Conservation (phyloP, 1,284 basidiomycete genomes). For the Pseudozyma tsukubaensis region DNA sequence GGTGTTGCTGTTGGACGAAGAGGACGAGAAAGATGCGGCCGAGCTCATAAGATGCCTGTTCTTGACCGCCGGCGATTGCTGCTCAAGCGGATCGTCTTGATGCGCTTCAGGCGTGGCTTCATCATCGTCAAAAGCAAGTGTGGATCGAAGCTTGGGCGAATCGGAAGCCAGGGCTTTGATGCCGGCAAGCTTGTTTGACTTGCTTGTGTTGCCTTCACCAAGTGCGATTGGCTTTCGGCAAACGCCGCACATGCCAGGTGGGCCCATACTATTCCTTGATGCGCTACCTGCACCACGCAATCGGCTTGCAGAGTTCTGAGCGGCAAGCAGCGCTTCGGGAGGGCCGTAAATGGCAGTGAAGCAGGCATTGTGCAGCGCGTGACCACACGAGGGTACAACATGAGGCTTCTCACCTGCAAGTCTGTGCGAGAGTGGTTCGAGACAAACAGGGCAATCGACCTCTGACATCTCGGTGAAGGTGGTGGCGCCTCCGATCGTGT, state of each 20-base stretch:
- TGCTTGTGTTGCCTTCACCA: conserved; percentile 77
- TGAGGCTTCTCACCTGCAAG: conserved; percentile 91
- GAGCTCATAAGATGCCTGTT: conserved; percentile 23
- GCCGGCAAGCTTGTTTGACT: conserved; percentile 65
- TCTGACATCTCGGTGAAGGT: conserved; percentile 78
- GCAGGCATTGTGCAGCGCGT: conserved; percentile 93
- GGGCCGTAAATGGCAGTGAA: conserved; percentile 95
- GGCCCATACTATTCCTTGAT: conserved; percentile 71
- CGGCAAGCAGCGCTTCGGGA: conserved; percentile 73
- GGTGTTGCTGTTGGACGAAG: conserved; percentile 33
- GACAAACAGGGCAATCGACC: conserved; percentile 87
- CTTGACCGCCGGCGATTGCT: conserved; percentile 8
- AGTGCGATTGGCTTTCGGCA: conserved; percentile 95
- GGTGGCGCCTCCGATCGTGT: conserved; percentile 60
- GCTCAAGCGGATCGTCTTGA: conserved; percentile 42
- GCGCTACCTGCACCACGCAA: conserved; percentile 30
- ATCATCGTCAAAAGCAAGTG: conserved; percentile 15
- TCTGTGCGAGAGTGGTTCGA: conserved; percentile 86
- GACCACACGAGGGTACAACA: conserved; percentile 95
- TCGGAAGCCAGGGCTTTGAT: conserved; percentile 20
- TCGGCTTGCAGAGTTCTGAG: conserved; percentile 33
- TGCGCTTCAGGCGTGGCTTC: conserved; percentile 29
- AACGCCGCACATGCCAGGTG: conserved; percentile 91
- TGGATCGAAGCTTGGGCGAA: conserved; percentile 11
- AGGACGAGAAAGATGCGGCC: conserved; percentile 34